Evolutionary conservation across 345 rosid genomes (phyloP), one percentile per base, ranked within the genome.

Genomic region (Lepidium sativum): DNA sequence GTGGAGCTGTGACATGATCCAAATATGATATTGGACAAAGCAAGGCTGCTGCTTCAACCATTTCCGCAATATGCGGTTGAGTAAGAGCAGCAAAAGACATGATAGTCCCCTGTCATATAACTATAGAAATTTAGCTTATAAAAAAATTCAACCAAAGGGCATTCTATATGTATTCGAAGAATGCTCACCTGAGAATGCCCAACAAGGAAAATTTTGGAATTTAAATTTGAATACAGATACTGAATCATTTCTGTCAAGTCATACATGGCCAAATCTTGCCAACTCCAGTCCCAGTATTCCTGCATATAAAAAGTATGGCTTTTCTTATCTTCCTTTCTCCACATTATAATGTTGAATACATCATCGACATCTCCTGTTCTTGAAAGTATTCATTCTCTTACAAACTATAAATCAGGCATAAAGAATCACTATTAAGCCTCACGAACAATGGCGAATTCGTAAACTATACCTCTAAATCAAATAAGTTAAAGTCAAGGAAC

Each of bases 281-380:
- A 92, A 76, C 96, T 92, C 94, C 94, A 92, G 35, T 92, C 90
- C 98, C 98, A 92, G 78, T 79, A 92, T 23, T 87, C 87, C 98
- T 89, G 77, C 78, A 60, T 29, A 18, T 18, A 23, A 38, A 44
- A 17, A 27, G 1, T 1, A 27, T 6, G 31, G 31, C 7, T 5
- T 27, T 5, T 0, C 29, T 25, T 5, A 27, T 27, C 31, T 7
- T 27, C 31, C 31, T 27, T 27, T 27, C 31, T 27, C 31, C 31
- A 27, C 31, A 27, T 27, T 27, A 27, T 27, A 27, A 27, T 27
- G 31, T 27, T 7, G 7, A 5, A 27, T 25, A 25, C 29, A 27
- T 27, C 29, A 25, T 25, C 6, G 29, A 27, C 31, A 1, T 27
- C 31, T 27, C 31, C 7, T 27, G 31, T 27, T 5, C 31, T 27